Evolutionary conservation across 345 rosid genomes (phyloP).

Genomic region (Eutrema yunnanense): DNA sequence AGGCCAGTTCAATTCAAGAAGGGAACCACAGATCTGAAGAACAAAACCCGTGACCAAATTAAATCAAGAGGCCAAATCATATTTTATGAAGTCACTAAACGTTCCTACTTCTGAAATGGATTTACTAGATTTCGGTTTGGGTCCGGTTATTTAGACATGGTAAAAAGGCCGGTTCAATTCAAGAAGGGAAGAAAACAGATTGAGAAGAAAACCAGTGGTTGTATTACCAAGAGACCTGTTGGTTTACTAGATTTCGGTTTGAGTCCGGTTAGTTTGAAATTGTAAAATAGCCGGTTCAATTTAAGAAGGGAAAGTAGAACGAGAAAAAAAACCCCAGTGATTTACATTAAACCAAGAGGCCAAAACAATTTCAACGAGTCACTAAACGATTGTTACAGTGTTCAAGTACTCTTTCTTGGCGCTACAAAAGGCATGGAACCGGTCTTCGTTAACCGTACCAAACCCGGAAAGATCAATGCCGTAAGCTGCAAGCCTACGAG

Average conservation of each 20-base stretch:
- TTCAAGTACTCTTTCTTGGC: slow-evolving; percentile 49
- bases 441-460: slow-evolving; percentile 63
- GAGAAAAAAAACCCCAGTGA: not conserved
- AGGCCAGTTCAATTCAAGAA: too few species aligned
- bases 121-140: not conserved
- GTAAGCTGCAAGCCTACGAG: slow-evolving; percentile 51
- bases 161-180: not conserved
- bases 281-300: not conserved
- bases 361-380: not conserved
- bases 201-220: not conserved
- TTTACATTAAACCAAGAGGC: not conserved
- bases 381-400: slow-evolving; percentile 42
- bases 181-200: not conserved
- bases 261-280: not conserved
- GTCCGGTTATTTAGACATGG: not conserved
- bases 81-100: too few species aligned
- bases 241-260: not conserved
- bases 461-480: slow-evolving; percentile 76
- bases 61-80: too few species aligned
- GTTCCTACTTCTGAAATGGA: not conserved
- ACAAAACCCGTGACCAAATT: too few species aligned
- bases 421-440: slow-evolving; percentile 53
- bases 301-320: not conserved
- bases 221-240: not conserved
- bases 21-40: too few species aligned